Base-by-base conservation (phyloP, 768 basidiomycete genomes). In the Austroboletus festivus region DNA sequence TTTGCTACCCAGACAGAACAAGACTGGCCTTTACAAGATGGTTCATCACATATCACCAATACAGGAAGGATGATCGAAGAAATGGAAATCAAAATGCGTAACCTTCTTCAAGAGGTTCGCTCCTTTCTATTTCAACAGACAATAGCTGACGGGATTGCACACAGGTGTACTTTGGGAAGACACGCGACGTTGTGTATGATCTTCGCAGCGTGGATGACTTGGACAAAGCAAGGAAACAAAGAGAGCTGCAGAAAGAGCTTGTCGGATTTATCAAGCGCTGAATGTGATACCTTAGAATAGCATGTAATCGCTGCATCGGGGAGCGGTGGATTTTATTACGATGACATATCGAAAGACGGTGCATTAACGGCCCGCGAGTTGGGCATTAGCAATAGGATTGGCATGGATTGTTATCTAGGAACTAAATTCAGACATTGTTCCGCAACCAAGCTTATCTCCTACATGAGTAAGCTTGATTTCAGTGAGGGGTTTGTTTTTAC, bases 21-120 rank as follows among this genome's bases (percentile, higher is more conserved):
- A 67, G 94, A 95, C 64, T 86, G 79, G 70, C 82, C 91, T 21
- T 62, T 96, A 44, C 84, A 88, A 30, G 89, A 89, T 56, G 65
- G 78, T 35, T 79, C 85, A 19, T 86, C 89, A 35, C 96, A 99
- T 69, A 87, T 99, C 50, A 80, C 83, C 37, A 98, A 98, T 68
- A 85, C 86, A n/a, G 96, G 96, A 5, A 80, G 79, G 56, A 87
- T 97, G 85, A 85, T 99, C 54, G 96, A 99, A 68, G 96, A 98
- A 55, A 94, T 95, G 91, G 96, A 99, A 71, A 92, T 94, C 67
- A 98, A 98, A 74, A 93, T 98, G 92, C 81, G 96, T 33, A 96
- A 96, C 68, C 73, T 93, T 47, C 75, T 99, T 41, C 89, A 92
- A 68, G 91, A 93, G 75, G 90, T 83, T 50, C 39, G 72, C 34